Percentiles rank a stretch among this genome's conserved stretches.
phyloP scores from a whole-genome alignment of 1,284 basidiomycete genomes.

The Schizophyllum commune region DNA sequence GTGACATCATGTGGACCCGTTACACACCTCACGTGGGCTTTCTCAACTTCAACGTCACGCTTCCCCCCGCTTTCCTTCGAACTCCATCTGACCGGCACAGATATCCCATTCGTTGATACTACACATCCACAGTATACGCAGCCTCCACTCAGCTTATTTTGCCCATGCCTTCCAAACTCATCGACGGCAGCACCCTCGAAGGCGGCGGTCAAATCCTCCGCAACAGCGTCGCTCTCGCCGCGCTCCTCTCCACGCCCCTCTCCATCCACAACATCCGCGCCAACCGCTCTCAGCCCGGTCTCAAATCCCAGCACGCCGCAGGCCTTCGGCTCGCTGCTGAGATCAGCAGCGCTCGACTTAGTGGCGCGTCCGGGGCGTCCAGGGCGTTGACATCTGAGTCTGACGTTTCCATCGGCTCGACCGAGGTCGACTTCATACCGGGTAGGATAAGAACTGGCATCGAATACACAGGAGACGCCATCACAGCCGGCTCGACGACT shows the following conservation, averaged over 20 bases:
- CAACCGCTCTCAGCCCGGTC: slow-evolving; percentile 47
- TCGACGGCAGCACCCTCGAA: slow-evolving; percentile 41
- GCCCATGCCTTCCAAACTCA: slow-evolving; percentile 17
- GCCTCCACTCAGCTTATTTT: too few relatives aligned
- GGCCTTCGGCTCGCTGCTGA: slow-evolving; percentile 55
- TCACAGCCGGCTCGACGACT: slow-evolving; percentile 62
- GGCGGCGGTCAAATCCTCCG: slow-evolving; percentile 70
- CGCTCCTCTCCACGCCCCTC: slow-evolving; percentile 49
- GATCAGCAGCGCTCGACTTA: slow-evolving; percentile 44
- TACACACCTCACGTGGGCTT: too few relatives aligned
- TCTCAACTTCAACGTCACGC: too few relatives aligned
- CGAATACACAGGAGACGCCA: slow-evolving; percentile 47
- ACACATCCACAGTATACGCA: too few relatives aligned
- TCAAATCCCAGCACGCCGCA: slow-evolving; percentile 56
- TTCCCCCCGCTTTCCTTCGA: too few relatives aligned
- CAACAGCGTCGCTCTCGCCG: slow-evolving; percentile 54
- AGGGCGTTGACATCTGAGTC: too few relatives aligned
- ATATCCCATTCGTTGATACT: too few relatives aligned
- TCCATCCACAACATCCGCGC: slow-evolving; percentile 52
- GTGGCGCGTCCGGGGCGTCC: slow-evolving; percentile 45
- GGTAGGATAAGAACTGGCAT: slow-evolving; percentile 34
- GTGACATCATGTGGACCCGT: too few relatives aligned
- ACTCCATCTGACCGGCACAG: too few relatives aligned
- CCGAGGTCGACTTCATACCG: slow-evolving; percentile 44
- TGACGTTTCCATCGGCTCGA: neutral